Conservation (phyloP, 495 filamentous ascomycete genomes). For the Astrothelium subdiscretum region DNA sequence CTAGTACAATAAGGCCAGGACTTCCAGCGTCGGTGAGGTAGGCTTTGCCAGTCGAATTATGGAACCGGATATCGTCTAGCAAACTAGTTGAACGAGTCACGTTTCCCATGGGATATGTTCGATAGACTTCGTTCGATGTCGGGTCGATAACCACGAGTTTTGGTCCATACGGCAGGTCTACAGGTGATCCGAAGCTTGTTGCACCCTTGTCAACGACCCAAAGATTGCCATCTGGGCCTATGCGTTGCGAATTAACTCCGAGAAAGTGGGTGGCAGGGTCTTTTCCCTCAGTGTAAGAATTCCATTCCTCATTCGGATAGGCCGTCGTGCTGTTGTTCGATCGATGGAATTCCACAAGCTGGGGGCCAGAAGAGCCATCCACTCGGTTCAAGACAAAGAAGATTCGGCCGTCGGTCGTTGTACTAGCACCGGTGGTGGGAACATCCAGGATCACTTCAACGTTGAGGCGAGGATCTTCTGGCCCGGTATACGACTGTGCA, state of each 20-base stretch:
- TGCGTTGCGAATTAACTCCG: constrained; percentile 19
- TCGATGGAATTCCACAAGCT: constrained; percentile 8
- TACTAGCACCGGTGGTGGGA: constrained; percentile 8
- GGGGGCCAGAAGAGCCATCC: constrained; percentile 11
- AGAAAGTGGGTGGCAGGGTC: constrained; percentile 19
- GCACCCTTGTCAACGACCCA: constrained; percentile 24
- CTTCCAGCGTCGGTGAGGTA: constrained; percentile 21
- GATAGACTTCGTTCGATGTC: constrained; percentile 10
- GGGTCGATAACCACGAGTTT: constrained; percentile 23
- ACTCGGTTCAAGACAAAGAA: constrained; percentile 11
- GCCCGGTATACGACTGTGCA: constrained; percentile 5
- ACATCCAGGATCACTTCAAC: constrained; percentile 1
- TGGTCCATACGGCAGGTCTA: constrained; percentile 13
- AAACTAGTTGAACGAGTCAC: constrained; percentile 8
- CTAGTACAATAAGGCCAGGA: constrained; percentile 13
- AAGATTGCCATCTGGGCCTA: constrained; percentile 23
- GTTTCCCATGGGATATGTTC: constrained; percentile 11
- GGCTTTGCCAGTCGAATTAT: constrained; percentile 17
- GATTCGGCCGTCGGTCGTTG: constrained; percentile 10
- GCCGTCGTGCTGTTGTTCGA: constrained; percentile 16
- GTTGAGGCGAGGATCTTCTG: constrained; percentile 10
- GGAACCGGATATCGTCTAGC: constrained; percentile 24
- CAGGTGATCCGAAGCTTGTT: constrained; percentile 13
- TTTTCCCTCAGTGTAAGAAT: constrained; percentile 18
- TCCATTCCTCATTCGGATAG: constrained; percentile 23